Evolutionary conservation across 2,329 filamentous ascomycete genomes (phyloP), one percentile per base, ranked within the genome.

Genomic region (Claviceps sp.): DNA sequence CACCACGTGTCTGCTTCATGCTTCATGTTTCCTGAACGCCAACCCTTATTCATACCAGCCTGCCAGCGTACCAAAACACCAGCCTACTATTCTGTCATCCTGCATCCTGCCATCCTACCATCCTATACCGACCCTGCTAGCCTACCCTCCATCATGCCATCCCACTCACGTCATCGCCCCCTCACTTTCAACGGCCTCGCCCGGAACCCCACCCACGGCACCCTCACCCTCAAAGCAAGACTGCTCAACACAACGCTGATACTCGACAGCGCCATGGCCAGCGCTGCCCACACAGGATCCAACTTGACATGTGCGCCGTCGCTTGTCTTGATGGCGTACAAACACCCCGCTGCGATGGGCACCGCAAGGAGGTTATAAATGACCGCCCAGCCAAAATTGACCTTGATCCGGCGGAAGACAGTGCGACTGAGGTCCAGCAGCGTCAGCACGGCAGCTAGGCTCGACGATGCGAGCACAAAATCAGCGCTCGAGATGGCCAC

Each of bases 231-330:
- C 70, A 96, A 67, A 48, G 82, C 74, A 61, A 95, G 68, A 70
- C 86, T 91, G 65, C 89, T 95, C 62, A 80, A 70, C 49, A 96
- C 85, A 46, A 97, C 90, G 62, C 87, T 93, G 58, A 96, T 83
- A 66, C 86, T 91, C 67, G 89, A 95, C 65, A 90, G 67, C 26
- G 91, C 91, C 91, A 96, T 97, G 1, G 90, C 90, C 64, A 95
- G 68, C 58, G 83, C 85, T 5, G 90, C 91, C 90, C 90, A 96
- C 1, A 87, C 86, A 0, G 86, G 86, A 64, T 87, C 83, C 47
- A 90, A 68, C 54, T 78, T 71, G 20, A 89, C 67, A 62, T 85
- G 84, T 34, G 64, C 63, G 1, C 73, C 76, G 2, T 63, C 61
- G 3, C 65, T 64, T 47, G 72, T 73, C 50, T 60, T 63, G 47